Base-by-base conservation (phyloP, 768 basidiomycete genomes). In the Suillus variegatus region DNA sequence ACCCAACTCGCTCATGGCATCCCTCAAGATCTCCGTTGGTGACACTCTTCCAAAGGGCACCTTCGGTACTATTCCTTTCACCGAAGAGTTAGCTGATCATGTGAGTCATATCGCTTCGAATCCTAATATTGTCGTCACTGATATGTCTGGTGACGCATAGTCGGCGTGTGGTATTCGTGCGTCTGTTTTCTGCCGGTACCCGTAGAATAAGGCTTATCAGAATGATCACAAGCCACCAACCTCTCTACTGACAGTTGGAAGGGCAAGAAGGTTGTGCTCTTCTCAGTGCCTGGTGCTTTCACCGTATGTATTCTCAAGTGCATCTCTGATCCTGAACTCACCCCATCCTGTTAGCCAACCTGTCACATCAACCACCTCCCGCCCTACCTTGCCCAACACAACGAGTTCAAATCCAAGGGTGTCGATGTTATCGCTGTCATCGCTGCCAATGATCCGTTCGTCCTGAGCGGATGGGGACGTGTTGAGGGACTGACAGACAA, bases 241-340 rank as follows among this genome's bases (percentile, higher is more conserved):
- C 77, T 92, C 67, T 78, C 76, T 46, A 91, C 86, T 35, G 80
- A 87, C 65, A 81, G 84, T 56, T 93, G 90, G 90, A 89, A 88
- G 75, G 88, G 88, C 72, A 94, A 94, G 82, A 91, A 90, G 74
- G 90, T 94, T 61, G 89, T 93, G 44, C 72, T 93, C 61, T 83
- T 94, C 74, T 81, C 90, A 64, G 90, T 93, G 41, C 92, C 92
- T 20, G 92, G 92, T 55, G 90, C 91, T 18, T 92, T 93, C 80
- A 91, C 91, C 18, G 91, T 92, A 67, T 66, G 88, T 66, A 55
- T 64, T 63, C 55, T 61, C 40, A n/a, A 20, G 10, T 18, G 12
- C 25, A 8, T 8, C 5, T 47, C 12, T 16, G 49, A 64, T 66
- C 63, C 40, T 4, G 8, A 32, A 25, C 5, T 49, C 14, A 52